Percentiles rank a stretch among this genome's conserved stretches.
Conservation (phyloP, 2,329 filamentous ascomycete species). For the Sporothrix pseudoabietina region DNA sequence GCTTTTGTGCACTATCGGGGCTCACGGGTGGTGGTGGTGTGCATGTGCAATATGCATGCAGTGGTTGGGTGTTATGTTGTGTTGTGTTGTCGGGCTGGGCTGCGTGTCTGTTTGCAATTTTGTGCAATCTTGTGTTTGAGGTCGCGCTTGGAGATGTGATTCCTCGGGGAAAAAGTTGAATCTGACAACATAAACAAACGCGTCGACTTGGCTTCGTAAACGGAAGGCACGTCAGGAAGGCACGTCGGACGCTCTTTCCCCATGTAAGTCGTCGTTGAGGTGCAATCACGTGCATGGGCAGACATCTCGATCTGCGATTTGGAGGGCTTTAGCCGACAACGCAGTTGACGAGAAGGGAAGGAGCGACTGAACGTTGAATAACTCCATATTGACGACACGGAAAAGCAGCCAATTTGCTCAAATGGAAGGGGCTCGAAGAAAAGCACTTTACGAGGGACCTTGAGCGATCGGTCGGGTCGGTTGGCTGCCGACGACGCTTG, state of each 20-base stretch:
- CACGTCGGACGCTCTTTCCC: slow-evolving; percentile 2
- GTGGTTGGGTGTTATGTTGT: background rate
- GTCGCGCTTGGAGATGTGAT: background rate
- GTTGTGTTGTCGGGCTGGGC: background rate
- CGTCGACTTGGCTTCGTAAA: background rate
- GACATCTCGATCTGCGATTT: too few relatives aligned
- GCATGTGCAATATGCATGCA: background rate
- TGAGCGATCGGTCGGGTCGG: slow-evolving; percentile 7
- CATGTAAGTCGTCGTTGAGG: background rate
- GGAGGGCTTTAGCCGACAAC: background rate
- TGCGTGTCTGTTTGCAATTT: background rate
- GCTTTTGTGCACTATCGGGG: background rate
- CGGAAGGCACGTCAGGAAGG: background rate
- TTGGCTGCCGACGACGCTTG: slow-evolving; percentile 15
- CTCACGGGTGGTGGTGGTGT: background rate
- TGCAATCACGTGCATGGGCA: background rate
- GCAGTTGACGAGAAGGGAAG: background rate
- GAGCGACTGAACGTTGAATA: background rate
- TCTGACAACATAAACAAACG: background rate
- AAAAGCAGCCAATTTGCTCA: background rate
- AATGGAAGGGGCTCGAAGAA: background rate
- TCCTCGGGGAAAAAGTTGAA: background rate
- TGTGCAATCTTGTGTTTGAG: background rate
- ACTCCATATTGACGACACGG: background rate
- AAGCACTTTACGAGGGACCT: background rate